phyloP scores from a whole-genome alignment of 1,284 basidiomycete genomes.

The Ganoderma leucocontextum region DNA sequence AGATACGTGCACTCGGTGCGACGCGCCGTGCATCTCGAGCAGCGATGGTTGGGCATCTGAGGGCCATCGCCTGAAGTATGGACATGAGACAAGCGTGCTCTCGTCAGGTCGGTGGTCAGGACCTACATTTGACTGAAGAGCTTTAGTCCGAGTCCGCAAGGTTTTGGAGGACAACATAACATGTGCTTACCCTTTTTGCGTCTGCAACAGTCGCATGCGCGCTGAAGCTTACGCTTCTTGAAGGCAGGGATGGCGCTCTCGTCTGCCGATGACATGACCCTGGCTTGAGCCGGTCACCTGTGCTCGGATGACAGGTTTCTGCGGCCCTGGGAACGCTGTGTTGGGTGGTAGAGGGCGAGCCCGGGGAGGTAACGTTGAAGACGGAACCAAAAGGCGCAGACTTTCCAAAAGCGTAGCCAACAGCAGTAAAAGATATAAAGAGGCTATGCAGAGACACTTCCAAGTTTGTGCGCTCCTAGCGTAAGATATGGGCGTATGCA shows the following conservation, averaged over 20 bases:
- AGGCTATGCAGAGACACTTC: too few relatives aligned
- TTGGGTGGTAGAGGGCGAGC: neutral
- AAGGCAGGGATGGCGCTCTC: neutral
- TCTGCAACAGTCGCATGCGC: conserved; percentile 78
- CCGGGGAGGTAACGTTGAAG: neutral
- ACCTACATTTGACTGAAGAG: conserved; percentile 12
- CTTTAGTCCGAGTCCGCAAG: neutral
- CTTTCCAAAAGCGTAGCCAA: too few relatives aligned
- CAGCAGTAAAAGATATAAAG: too few relatives aligned
- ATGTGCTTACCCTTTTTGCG: conserved; percentile 70
- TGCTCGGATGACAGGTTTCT: neutral
- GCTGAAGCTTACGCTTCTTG: conserved; percentile 75
- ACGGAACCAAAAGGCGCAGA: too few relatives aligned
- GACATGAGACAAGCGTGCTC: too few relatives aligned
- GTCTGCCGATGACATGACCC: neutral
- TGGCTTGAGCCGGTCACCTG: neutral
- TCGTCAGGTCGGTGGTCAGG: neutral
- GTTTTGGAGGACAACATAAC: neutral
- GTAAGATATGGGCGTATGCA: too few relatives aligned
- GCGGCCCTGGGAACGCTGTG: neutral
- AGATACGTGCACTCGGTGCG: conserved; percentile 80
- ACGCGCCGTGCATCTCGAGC: conserved; percentile 83
- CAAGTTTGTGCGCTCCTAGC: too few relatives aligned
- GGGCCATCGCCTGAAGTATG: conserved; percentile 37
- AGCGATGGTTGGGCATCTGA: conserved; percentile 65